Evolutionary conservation across 2,329 filamentous ascomycete species (phyloP).

Genomic region (Cladophialophora chaetospira): DNA sequence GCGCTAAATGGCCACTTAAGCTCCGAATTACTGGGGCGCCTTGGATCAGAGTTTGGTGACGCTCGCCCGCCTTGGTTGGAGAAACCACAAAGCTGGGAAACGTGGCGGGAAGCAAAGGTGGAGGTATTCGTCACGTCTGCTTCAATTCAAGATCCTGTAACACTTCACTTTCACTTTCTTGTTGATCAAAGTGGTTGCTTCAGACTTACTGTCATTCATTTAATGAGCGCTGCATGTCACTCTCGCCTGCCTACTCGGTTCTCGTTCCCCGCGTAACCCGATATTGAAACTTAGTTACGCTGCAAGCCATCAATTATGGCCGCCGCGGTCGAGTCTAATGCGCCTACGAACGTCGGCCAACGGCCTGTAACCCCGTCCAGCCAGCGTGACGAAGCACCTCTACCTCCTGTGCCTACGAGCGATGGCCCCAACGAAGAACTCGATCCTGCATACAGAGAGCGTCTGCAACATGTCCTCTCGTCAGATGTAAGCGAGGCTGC

Average conservation of each 20-base stretch:
- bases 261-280: background rate
- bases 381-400: conserved; percentile 15
- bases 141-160: background rate
- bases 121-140: conserved; percentile 1
- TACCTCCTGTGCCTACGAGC: conserved; percentile 21
- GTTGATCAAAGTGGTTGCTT: background rate
- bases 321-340: conserved; percentile 16
- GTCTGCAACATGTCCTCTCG: conserved; percentile 48
- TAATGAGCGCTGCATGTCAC: background rate
- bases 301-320: conserved; percentile 18
- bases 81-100: background rate
- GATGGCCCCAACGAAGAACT: conserved; percentile 7
- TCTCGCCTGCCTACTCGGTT: background rate
- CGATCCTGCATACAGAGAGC: conserved; percentile 32
- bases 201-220: background rate
- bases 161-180: background rate
- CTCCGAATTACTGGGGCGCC: conserved; percentile 4
- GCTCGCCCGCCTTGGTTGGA: conserved; percentile 4
- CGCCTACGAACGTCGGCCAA: conserved; percentile 10
- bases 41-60: conserved; percentile 5
- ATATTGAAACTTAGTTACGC: background rate
- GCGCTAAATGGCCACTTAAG: background rate
- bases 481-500: conserved; percentile 45
- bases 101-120: conserved; percentile 11
- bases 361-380: conserved; percentile 6